Evolutionary conservation across 2,329 filamentous ascomycete species (phyloP).

Genomic region (Xylariaceae sp.): DNA sequence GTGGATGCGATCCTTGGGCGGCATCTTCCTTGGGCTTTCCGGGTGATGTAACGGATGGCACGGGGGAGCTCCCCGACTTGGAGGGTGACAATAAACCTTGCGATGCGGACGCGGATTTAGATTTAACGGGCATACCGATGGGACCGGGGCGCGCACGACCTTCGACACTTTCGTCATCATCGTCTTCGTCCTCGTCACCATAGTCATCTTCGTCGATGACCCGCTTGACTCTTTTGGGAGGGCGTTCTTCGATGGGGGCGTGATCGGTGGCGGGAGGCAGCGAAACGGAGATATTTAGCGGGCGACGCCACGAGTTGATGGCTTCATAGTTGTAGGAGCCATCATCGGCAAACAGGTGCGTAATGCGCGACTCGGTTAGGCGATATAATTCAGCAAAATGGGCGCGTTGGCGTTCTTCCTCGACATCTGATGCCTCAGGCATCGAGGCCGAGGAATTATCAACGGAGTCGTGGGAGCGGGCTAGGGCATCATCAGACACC

Average conservation of each 20-base stretch:
- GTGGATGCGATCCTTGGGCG: conserved; percentile 37
- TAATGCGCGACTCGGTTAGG: conserved; percentile 71
- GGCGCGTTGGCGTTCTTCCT: conserved; percentile 68
- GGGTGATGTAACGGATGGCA: conserved; percentile 58
- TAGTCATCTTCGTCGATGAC: conserved; percentile 82
- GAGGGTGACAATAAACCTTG: conserved; percentile 62
- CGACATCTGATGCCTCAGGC: conserved; percentile 60
- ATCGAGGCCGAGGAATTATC: conserved; percentile 48
- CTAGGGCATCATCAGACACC: conserved; percentile 56
- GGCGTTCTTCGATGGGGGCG: conserved; percentile 54
- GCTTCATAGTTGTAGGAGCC: conserved; percentile 49
- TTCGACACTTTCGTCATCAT: conserved; percentile 49
- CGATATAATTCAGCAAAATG: conserved; percentile 75
- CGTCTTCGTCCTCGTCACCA: conserved; percentile 74
- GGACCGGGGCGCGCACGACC: conserved; percentile 10
- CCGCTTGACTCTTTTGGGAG: conserved; percentile 70
- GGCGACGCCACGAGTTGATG: conserved; percentile 51
- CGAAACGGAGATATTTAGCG: conserved; percentile 38
- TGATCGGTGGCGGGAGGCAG: conserved; percentile 57
- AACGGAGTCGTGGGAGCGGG: conserved; percentile 49
- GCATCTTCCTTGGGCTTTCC: conserved; percentile 53
- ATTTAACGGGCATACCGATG: conserved; percentile 46
- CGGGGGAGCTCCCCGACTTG: conserved; percentile 65
- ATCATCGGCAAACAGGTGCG: conserved; percentile 64
- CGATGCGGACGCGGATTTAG: conserved; percentile 46